A percentile compares a stretch with the other conserved stretches of the same genome.
These are phyloP conservation scores for Diutina ranongensis DNA, from an alignment of 1,139 yeast genomes.

Conservation along the genomic window DNA sequence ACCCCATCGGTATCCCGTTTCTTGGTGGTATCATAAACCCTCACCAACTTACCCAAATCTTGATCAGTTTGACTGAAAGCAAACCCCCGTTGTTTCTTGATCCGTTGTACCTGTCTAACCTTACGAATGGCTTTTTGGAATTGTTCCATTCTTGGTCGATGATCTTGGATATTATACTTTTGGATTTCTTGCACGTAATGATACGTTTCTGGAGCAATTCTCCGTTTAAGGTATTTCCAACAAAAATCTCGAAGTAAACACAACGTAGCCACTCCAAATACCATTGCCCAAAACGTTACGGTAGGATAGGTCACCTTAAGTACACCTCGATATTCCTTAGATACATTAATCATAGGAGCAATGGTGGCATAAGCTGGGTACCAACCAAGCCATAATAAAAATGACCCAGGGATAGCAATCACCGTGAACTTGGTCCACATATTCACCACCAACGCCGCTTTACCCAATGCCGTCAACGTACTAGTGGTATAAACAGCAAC, in stretches of 20 bases:
- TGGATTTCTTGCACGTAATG: constrained; percentile 96
- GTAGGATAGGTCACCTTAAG: constrained; percentile 68
- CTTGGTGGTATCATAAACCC: constrained; percentile 90
- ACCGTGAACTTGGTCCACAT: constrained; percentile 93
- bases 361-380: constrained; percentile 81
- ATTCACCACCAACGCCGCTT: constrained; percentile 85
- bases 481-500: constrained; percentile 83
- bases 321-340: constrained; percentile 78
- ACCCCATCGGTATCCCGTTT: constrained; percentile 13
- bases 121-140: constrained; percentile 95
- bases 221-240: constrained; percentile 91
- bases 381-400: constrained; percentile 69
- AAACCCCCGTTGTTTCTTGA: constrained; percentile 96
- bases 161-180: constrained; percentile 87
- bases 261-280: constrained; percentile 60
- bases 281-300: constrained; percentile 74
- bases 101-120: constrained; percentile 95
- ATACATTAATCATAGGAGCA: constrained; percentile 77
- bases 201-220: constrained; percentile 82
- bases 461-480: constrained; percentile 81
- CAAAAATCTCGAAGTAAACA: constrained; percentile 81
- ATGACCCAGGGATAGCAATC: constrained; percentile 91
- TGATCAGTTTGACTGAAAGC: constrained; percentile 95
- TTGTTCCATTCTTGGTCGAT: constrained; percentile 90
- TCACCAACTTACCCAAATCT: constrained; percentile 81